These are phyloP conservation scores for Micractinium sp. DNA, from an alignment of 139 green algal species.

Conservation along the genomic window DNA sequence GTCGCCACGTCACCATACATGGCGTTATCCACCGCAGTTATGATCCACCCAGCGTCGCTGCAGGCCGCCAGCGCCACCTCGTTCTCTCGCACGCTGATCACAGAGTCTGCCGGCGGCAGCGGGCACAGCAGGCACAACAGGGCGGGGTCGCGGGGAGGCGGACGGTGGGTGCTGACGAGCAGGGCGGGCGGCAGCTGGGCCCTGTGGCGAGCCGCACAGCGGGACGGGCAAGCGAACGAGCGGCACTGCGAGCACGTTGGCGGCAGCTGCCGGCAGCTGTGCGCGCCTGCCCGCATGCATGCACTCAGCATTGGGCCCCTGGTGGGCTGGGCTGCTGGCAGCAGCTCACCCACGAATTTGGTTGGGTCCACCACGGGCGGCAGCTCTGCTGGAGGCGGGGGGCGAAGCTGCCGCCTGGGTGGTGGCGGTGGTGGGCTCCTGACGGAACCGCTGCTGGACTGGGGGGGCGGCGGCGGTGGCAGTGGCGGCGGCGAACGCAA, in stretches of 20 bases:
- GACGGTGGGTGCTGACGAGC: not conserved
- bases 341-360: not conserved
- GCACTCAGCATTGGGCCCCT: not conserved
- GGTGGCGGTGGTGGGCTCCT: not conserved
- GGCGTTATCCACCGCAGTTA: slow-evolving; percentile 6
- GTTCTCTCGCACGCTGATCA: slow-evolving; percentile 17
- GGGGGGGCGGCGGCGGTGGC: not conserved
- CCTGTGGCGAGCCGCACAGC: not conserved
- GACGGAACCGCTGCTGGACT: not conserved
- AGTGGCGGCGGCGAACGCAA: not conserved
- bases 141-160: not conserved
- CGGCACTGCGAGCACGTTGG: too few species aligned
- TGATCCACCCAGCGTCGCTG: not conserved
- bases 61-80: slow-evolving; percentile 16
- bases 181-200: too few species aligned
- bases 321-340: not conserved
- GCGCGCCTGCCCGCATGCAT: not conserved
- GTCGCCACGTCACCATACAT: not conserved
- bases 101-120: not conserved
- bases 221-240: too few species aligned
- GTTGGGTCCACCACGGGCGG: not conserved
- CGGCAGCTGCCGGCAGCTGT: not conserved
- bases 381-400: not conserved
- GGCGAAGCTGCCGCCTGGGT: not conserved
- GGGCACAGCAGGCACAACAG: not conserved